Base-by-base conservation (phyloP, 2,329 filamentous ascomycete species). In the Calycina marina region DNA sequence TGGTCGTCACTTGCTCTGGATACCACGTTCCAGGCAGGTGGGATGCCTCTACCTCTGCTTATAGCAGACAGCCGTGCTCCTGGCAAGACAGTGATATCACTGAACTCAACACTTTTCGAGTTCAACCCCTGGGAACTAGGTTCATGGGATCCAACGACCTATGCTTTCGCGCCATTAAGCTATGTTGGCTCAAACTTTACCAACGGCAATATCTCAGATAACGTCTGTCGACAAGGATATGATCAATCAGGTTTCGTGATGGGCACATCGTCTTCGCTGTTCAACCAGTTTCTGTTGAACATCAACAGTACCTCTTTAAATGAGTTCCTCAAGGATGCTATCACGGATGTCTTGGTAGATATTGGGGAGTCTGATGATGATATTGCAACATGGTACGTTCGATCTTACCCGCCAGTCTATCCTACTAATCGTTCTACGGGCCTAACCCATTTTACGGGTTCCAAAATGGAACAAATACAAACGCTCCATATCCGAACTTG, bases 171-270 rank as follows among this genome's bases (percentile, higher is more conserved):
- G 0, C 80, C 81, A 1, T 57, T 78, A 4, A 58, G 72, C 39
- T 86, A 77, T 41, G 54, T 86, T 2, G 82, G 82, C 2, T 81
- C 80, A 2, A 74, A 74, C 42, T 85, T 88, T 52, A 66, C 62
- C 24, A 62, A 58, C 4, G 82, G 82, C 13, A 48, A 52, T 5
- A 54, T 90, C 13, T 57, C 67, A 0, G 50, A 59, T 8, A 53
- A 63, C 34, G 52, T 57, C 16, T 93, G 86, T 49, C 66, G 92
- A 11, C 62, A 67, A 5, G 86, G 86, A 1, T 85, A 85, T 41
- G 86, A 93, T 56, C 85, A 85, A 45, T 69, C 69, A 14, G 82
- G 82, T 5, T 93, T 71, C 49, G 62, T 93, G 15, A 84, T 93
- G 72, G 85, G 85, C 31, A 93, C 85, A 0, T 84, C 77, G 14